A percentile compares a stretch with the other conserved stretches of the same genome.
These are phyloP conservation scores for Albizia julibrissin DNA, from an alignment of 306 rosid species.

Conservation along the genomic window DNA sequence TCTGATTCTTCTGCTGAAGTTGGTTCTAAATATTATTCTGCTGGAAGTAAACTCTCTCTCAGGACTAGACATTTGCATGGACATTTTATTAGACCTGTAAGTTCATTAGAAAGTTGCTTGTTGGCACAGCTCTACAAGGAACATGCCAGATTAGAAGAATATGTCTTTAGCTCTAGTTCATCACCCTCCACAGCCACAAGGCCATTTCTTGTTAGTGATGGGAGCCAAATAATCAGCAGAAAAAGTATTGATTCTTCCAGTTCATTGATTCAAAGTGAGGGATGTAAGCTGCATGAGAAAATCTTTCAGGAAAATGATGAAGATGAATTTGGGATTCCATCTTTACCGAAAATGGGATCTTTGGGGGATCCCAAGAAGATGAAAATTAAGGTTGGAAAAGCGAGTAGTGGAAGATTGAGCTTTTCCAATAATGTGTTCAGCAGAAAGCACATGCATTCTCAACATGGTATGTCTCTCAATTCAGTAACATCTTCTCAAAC, in stretches of 20 bases:
- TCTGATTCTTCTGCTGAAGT: constrained; percentile 37
- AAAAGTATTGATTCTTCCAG: constrained; percentile 29
- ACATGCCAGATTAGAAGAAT: constrained; percentile 57
- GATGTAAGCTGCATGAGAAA: constrained; percentile 41
- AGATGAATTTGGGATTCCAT: constrained; percentile 48
- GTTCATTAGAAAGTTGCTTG: constrained; percentile 81
- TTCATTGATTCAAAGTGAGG: constrained; percentile 40
- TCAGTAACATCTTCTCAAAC: constrained; percentile 10
- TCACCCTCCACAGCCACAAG: constrained; percentile 46
- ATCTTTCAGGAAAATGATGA: constrained; percentile 37
- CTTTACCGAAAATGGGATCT: constrained; percentile 41
- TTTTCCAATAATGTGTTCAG: constrained; percentile 29
- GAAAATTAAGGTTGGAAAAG: constrained; percentile 41
- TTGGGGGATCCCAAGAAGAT: constrained; percentile 40
- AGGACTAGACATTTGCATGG: constrained; percentile 40
- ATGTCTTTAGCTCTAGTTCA: constrained; percentile 49
- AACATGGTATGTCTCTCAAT: constrained; percentile 40
- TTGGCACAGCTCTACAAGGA: constrained; percentile 73
- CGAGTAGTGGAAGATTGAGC: constrained; percentile 41
- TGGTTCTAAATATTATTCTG: constrained; percentile 40
- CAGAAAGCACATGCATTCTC: constrained; percentile 40
- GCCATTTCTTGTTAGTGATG: constrained; percentile 62
- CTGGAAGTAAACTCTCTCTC: constrained; percentile 53
- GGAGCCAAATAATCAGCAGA: constrained; percentile 60
- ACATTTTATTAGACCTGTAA: constrained; percentile 47